Evolutionary conservation across 169 alveolate genomes (phyloP).

Genomic region (Eimeria brunetti): DNA sequence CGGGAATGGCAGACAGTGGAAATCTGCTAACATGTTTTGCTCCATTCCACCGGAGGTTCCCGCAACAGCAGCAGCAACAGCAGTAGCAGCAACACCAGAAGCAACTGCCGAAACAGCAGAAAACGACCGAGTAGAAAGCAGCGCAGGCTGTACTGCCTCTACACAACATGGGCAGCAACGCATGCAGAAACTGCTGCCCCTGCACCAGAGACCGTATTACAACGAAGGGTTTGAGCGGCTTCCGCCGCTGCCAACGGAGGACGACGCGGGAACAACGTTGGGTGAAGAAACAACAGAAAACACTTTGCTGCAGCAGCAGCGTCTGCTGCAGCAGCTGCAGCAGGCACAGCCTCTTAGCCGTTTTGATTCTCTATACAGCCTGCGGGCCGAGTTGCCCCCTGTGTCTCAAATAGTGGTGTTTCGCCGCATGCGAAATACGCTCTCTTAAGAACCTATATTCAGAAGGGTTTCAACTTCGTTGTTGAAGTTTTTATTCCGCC

Average conservation of each 20-base stretch:
- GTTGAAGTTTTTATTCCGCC: neutral
- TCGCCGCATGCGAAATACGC: constrained; percentile 30
- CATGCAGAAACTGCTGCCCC: constrained; percentile 36
- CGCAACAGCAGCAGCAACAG: neutral
- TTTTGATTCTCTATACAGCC: constrained; percentile 54
- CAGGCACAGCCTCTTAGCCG: constrained; percentile 54
- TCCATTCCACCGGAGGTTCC: constrained; percentile 60
- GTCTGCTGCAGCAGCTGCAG: constrained; percentile 55
- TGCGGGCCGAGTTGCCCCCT: constrained; percentile 24
- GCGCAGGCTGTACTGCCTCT: neutral
- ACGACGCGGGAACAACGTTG: neutral
- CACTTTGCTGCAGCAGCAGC: neutral
- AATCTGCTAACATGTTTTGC: constrained; percentile 13
- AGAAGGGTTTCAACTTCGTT: neutral
- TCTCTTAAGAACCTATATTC: too few relatives aligned
- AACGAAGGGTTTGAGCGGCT: constrained; percentile 58
- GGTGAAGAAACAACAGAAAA: neutral
- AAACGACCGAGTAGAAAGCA: neutral
- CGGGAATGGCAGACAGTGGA: neutral
- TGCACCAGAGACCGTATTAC: constrained; percentile 43
- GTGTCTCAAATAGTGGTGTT: constrained; percentile 45
- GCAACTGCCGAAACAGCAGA: neutral
- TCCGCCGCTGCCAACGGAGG: constrained; percentile 14
- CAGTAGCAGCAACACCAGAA: neutral
- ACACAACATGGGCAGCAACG: neutral